Evolutionary conservation across 1,284 basidiomycete genomes (phyloP), one percentile per base, ranked within the genome.

Genomic region (Cutaneotrichosporon sp.): DNA sequence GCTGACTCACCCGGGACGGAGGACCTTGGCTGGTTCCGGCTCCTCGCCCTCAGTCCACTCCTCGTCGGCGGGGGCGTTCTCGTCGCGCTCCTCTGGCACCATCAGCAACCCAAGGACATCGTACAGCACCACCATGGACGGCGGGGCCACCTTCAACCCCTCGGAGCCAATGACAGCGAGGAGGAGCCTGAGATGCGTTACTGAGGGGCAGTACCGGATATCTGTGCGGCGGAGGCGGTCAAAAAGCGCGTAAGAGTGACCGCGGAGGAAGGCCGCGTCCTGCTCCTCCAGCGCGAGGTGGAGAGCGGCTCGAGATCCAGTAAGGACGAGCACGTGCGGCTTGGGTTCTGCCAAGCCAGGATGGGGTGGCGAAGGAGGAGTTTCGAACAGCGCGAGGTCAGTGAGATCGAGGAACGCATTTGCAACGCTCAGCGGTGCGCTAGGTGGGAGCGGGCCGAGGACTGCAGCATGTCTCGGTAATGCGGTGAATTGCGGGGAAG

Each of bases 401-500:
- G 67, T 51, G 3, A 67, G 49, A 4, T 49, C 49, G 26, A 75
- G 61, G 49, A 70, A 72, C 47, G 67, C 62, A n/a, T 72, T 62
- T 0, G 73, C 71, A 18, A 73, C 63, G 62, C 74, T 74, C 1
- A 78, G 36, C 6, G 75, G 72, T 6, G 70, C 62, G 11, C 70
- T 74, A 2, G 75, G 67, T 3, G 76, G 76, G 2, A 75, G 64
- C 0, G 72, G 70, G 38, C 76, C 76, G 18, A 75, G 58, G 14
- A 78, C 61, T 8, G 70, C 69, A 21, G 68, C 68, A n/a, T 16
- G 62, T 51, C 13, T 22, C 30, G 51, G 51, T 6, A 53, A 14
- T 4, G 16, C 5, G 10, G 16, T 30, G 31, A 32, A 30, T 16
- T 53, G 30, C 16, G 51, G 16, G 30, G 51, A n/a, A 34, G 31